Base-by-base conservation (phyloP, 225 moss, liverwort and hornwort genomes). In the Climacium dendroides region DNA sequence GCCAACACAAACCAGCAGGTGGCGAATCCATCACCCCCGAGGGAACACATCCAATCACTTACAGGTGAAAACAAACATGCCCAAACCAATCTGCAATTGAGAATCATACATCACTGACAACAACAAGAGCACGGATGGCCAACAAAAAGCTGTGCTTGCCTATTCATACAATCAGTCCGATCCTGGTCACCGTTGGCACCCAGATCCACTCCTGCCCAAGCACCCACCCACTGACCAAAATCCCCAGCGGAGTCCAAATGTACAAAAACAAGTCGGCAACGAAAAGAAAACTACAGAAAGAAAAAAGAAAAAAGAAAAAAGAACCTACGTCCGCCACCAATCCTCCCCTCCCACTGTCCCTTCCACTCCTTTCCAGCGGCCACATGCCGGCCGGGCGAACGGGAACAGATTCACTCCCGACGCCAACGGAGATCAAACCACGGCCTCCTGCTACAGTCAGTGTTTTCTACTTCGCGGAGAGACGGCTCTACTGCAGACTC, bases 241-340 rank as follows among this genome's bases (percentile, higher is more conserved):
- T 86, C 85, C 93, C 91, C 90, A 91, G 93, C 93, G 92, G 95
- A 93, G 93, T 90, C 91, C 94, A 93, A 95, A 96, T 96, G 92
- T 95, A 98, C 96, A 96, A 79, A 93, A 95, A 95, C 95, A 69
- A 95, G 93, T 94, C 90, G 92, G 91, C 90, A 94, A 89, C 87
- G 85, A 81, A 91, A 88, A 52, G 73, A 89, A 87, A 76, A 80
- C 91, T 89, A 89, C 74, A 83, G 48, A 83, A 83, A 75, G 19
- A 64, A 83, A 69, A 26, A 77, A 65, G 48, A 83, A 83, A 75
- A 15, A 64, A 83, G 60, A 26, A 77, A 65, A 81, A 18, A 15
- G 58, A 87, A 57, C 47, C 89, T 72, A 59, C 78, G 60, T 69
- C 88, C 89, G 78, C 83, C 83, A 66, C 85, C 89, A 45, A 66